Conservation (phyloP, 805 yeast genomes). For the Candida koratica region DNA sequence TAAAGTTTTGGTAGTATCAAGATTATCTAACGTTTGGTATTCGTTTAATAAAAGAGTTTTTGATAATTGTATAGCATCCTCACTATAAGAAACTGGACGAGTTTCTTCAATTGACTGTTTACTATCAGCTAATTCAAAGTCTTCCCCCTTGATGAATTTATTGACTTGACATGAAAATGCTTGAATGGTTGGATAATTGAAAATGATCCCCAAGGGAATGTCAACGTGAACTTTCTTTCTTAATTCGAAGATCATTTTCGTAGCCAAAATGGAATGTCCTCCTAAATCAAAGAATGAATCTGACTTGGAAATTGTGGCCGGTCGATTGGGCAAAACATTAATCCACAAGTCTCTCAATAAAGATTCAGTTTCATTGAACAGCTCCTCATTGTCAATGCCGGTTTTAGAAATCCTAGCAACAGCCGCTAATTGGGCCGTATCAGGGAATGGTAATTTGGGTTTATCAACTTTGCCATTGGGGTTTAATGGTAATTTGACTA, state of each 20-base stretch:
- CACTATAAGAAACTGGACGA: slow-evolving; percentile 48
- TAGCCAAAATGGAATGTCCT: slow-evolving; percentile 96
- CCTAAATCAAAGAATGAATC: slow-evolving; percentile 97
- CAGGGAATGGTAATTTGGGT: slow-evolving; percentile 95
- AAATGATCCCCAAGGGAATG: slow-evolving; percentile 84
- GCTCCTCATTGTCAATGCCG: slow-evolving; percentile 44
- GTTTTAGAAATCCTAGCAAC: slow-evolving; percentile 54
- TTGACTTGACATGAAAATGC: slow-evolving; percentile 74
- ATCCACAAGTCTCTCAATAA: slow-evolving; percentile 81
- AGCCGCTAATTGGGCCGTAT: slow-evolving; percentile 73
- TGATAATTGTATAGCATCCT: slow-evolving; percentile 63
- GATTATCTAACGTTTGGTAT: slow-evolving; percentile 43
- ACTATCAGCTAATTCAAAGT: slow-evolving; percentile 39
- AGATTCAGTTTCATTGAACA: slow-evolving; percentile 60
- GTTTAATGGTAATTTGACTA: slow-evolving; percentile 82
- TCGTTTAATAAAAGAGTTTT: slow-evolving; percentile 36
- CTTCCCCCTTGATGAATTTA: slow-evolving; percentile 48
- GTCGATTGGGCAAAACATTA: slow-evolving; percentile 76
- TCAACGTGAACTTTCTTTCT: slow-evolving; percentile 75
- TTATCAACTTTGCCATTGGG: slow-evolving; percentile 99
- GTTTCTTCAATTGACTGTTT: slow-evolving; percentile 17
- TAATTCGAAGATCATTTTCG: slow-evolving; percentile 91
- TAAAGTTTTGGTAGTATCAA: slow-evolving; percentile 32
- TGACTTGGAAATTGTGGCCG: slow-evolving; percentile 67
- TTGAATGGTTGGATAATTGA: slow-evolving; percentile 81